A percentile compares a stretch with the other conserved stretches of the same genome.
These are phyloP conservation scores for Lepiota brunneoincarnata DNA, from an alignment of 768 basidiomycete species.

Conservation along the genomic window DNA sequence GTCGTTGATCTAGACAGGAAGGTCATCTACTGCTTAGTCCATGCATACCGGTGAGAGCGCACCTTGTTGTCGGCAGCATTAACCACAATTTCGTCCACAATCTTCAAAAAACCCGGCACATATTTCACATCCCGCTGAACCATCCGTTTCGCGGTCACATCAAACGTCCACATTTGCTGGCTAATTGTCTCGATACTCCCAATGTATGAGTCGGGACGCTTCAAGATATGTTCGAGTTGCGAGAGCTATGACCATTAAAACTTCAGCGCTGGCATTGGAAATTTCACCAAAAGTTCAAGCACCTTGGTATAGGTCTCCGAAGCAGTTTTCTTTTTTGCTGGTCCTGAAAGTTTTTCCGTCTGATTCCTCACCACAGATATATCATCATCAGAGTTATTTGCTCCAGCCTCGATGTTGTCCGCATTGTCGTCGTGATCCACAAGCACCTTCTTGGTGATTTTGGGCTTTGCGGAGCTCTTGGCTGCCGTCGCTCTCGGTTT, in stretches of 20 bases:
- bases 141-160: conserved; percentile 82
- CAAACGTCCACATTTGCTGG: conserved; percentile 93
- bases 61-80: conserved; percentile 99
- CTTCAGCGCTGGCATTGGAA: not conserved
- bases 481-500: conserved; percentile 1
- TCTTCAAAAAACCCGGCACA: conserved; percentile 99
- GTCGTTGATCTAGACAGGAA: conserved; percentile 76
- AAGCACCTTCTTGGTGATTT: conserved; percentile 25
- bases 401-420: conserved; percentile 44
- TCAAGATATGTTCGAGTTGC: conserved; percentile 92
- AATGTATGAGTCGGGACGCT: conserved; percentile 93
- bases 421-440: conserved; percentile 64
- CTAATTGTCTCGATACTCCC: conserved; percentile 90
- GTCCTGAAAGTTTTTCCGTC: not conserved
- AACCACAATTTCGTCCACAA: conserved; percentile 97
- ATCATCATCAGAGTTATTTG: conserved; percentile 18
- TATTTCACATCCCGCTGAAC: conserved; percentile 79
- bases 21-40: not conserved
- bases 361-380: conserved; percentile 7
- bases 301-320: conserved; percentile 93
- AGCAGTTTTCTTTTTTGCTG: conserved; percentile 75
- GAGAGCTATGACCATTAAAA: conserved; percentile 57
- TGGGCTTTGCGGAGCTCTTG: conserved; percentile 3
- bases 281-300: conserved; percentile 17
- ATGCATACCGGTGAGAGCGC: conserved; percentile 17